Percentiles rank a stretch among this genome's conserved stretches.
These are phyloP conservation scores for Pelargonium fulgidum DNA, from an alignment of 441 rosid species.

Conservation along the genomic window DNA sequence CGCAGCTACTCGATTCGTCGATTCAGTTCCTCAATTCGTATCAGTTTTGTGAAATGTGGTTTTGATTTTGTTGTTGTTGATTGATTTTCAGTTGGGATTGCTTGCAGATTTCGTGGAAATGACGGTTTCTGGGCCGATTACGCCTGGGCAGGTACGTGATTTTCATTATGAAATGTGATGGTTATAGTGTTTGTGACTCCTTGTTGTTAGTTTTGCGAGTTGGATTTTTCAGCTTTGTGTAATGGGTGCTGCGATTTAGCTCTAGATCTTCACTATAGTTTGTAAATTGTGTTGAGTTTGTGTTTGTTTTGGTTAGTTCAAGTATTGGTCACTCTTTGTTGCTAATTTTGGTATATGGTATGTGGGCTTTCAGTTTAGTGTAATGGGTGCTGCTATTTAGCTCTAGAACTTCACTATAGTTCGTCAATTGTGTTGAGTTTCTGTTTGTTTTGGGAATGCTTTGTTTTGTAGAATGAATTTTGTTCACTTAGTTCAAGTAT, in stretches of 20 bases:
- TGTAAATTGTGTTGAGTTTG: not conserved
- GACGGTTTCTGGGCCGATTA: conserved; percentile 51
- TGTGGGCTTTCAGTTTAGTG: not conserved
- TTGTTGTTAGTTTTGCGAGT: not conserved
- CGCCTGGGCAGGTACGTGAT: conserved; percentile 76
- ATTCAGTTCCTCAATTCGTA: not conserved
- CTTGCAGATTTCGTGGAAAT: conserved; percentile 27
- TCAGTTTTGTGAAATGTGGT: not conserved
- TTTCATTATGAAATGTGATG: not conserved
- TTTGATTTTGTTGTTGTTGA: not conserved
- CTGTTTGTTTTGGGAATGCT: too few relatives aligned
- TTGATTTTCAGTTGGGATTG: not conserved
- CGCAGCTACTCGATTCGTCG: not conserved
- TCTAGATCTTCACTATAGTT: not conserved
- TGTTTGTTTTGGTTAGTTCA: too few relatives aligned
- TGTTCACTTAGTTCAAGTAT: too few relatives aligned
- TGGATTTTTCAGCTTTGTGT: not conserved
- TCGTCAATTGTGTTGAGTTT: too few relatives aligned
- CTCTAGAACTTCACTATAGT: not conserved
- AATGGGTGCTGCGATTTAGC: not conserved
- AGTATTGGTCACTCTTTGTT: not conserved
- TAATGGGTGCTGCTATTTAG: not conserved
- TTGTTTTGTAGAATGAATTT: too few relatives aligned
- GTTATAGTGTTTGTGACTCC: not conserved
- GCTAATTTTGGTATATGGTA: not conserved